Percentiles rank a stretch among this genome's conserved stretches.
Evolutionary conservation across 2,329 filamentous ascomycete species (phyloP).

Genomic region (Phialocephala sp.): DNA sequence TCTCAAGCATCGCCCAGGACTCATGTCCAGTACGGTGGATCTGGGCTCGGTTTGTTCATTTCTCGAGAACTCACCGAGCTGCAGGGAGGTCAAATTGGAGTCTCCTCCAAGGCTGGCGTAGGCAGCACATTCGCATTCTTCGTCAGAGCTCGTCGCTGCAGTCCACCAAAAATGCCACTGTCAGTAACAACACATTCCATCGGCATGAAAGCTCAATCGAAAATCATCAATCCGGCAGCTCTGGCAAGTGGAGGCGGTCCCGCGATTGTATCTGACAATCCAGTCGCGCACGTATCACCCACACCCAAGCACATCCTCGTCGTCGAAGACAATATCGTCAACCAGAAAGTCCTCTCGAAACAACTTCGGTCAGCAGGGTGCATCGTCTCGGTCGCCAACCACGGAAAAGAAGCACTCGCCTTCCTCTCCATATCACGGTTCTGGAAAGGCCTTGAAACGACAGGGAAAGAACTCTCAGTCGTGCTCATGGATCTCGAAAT

Average conservation of each 20-base stretch:
- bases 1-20: conserved; percentile 78
- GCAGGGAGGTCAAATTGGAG: conserved; percentile 80
- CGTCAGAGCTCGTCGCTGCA: conserved; percentile 47
- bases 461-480: conserved; percentile 55
- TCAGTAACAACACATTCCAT: background rate
- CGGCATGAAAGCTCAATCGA: conserved; percentile 15
- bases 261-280: conserved; percentile 11
- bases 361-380: conserved; percentile 53
- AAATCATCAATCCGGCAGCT: conserved; percentile 10
- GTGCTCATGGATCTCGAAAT: conserved; percentile 80
- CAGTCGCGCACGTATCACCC: background rate
- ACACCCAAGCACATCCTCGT: conserved; percentile 50
- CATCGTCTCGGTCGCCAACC: conserved; percentile 56
- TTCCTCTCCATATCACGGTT: conserved; percentile 30
- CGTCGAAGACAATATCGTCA: conserved; percentile 66
- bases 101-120: conserved; percentile 69
- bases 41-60: conserved; percentile 80
- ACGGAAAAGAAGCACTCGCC: conserved; percentile 61
- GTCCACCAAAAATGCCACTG: conserved; percentile 6
- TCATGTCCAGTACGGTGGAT: conserved; percentile 80
- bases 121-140: conserved; percentile 80
- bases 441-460: conserved; percentile 22
- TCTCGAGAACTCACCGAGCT: conserved; percentile 79
- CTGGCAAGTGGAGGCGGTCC: conserved; percentile 15
- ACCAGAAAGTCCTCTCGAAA: conserved; percentile 60